Percentiles rank a stretch among this genome's conserved stretches.
These are phyloP conservation scores for Thymus quinquecostatus DNA, from an alignment of 257 asterid genomes.

Conservation along the genomic window DNA sequence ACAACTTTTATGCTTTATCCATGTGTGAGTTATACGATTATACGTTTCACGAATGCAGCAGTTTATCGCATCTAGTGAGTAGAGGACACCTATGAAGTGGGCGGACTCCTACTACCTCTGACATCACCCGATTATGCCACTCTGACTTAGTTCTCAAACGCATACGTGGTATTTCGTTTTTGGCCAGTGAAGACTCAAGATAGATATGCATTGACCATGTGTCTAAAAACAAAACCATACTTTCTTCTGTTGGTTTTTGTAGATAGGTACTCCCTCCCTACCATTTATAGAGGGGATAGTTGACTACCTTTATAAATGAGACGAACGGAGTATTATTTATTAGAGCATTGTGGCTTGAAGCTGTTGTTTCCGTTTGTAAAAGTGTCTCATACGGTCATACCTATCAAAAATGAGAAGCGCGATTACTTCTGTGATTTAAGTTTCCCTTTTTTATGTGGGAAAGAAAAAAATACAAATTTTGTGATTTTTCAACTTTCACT, in stretches of 20 bases:
- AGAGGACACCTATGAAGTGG: neutral
- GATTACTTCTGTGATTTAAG: too few relatives aligned
- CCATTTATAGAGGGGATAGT: too few relatives aligned
- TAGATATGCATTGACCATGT: neutral
- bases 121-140: slow-evolving; percentile 6
- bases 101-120: neutral
- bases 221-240: neutral
- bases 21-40: neutral
- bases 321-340: neutral
- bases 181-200: slow-evolving; percentile 2
- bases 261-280: neutral
- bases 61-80: slow-evolving; percentile 5
- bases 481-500: too few relatives aligned
- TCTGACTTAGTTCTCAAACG: neutral
- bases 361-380: too few relatives aligned
- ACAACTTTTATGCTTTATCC: neutral
- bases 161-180: neutral
- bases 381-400: too few relatives aligned
- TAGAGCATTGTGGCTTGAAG: too few relatives aligned
- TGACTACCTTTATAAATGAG: too few relatives aligned
- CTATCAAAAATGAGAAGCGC: too few relatives aligned
- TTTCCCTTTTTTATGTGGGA: too few relatives aligned
- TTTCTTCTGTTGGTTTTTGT: neutral
- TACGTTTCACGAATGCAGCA: slow-evolving; percentile 11
- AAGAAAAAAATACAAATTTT: too few relatives aligned